Base-by-base conservation (phyloP, 2,329 filamentous ascomycete genomes). In the Colletotrichum spaethianum region DNA sequence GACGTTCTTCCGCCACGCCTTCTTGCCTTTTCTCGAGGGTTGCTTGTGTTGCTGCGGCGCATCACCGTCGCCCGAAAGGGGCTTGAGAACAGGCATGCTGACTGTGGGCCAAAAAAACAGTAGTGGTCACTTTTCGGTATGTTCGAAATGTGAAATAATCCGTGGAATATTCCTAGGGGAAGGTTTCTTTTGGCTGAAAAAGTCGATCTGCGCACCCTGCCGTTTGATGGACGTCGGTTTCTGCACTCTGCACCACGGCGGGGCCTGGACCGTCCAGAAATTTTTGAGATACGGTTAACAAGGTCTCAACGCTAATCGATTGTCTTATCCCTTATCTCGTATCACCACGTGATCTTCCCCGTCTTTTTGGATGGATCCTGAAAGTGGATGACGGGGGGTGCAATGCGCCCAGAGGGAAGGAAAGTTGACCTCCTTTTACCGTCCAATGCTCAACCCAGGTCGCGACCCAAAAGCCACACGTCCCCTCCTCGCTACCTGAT, bases 1-100 rank as follows among this genome's bases (percentile, higher is more conserved):
- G 82, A 99, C 94, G 84, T 99, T 98, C 83, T 98, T 99, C 80
- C 96, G 90, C 96, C 96, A 99, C 40, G 96, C 96, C 86, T 97
- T 98, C 85, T 98, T 98, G 78, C 97, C 96, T 82, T 99, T 99
- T 80, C 96, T 90, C 6, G 96, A 98, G 33, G 95, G 91, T 82
- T 99, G 96, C 75, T 90, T 95, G 83, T 93, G 91, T 76, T 97
- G 94, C 74, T 92, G 91, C 14, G 95, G 95, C 23, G 94, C 93
- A 44, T 87, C 83, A 16, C 84, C 82, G 44, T 88, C 83, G 72
- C 84, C 87, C 50, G 85, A 82, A 60, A 82, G 83, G 59, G 84
- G 82, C 75, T 84, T 82, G 36, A 91, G 77, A 33, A 88, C 84
- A n/a, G 89, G 87, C 89, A 91, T 91, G 16, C 74, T 80, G 74